These are phyloP conservation scores for Daedalea quercina DNA, from an alignment of 768 basidiomycete genomes.

Conservation along the genomic window DNA sequence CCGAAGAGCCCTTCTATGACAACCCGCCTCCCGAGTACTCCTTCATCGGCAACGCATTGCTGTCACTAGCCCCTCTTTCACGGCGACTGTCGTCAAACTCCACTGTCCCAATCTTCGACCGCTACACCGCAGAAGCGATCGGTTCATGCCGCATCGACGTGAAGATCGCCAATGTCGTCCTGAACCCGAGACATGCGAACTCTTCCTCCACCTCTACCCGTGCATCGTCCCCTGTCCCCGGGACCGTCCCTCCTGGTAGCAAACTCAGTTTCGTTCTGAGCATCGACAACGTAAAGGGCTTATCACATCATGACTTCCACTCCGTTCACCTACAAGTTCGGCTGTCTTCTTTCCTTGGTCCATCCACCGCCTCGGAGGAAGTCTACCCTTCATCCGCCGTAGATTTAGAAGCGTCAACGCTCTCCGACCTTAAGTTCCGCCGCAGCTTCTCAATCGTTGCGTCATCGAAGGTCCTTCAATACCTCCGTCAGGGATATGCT, in stretches of 20 bases:
- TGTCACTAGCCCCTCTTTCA: constrained; percentile 77
- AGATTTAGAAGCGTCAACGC: constrained; percentile 63
- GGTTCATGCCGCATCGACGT: constrained; percentile 88
- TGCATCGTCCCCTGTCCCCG: constrained; percentile 68
- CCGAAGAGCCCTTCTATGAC: constrained; percentile 91
- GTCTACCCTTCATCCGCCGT: constrained; percentile 71
- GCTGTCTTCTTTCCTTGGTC: constrained; percentile 80
- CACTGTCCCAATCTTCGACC: constrained; percentile 86
- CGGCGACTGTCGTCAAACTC: constrained; percentile 68
- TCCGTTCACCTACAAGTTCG: constrained; percentile 83
- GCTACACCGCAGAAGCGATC: constrained; percentile 92
- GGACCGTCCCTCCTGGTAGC: constrained; percentile 61
- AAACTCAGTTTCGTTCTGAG: constrained; percentile 82
- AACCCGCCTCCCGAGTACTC: constrained; percentile 83
- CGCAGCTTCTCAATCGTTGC: constrained; percentile 76
- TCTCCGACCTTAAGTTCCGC: constrained; percentile 80
- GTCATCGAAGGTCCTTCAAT: constrained; percentile 62
- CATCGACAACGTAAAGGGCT: constrained; percentile 82
- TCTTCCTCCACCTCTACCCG: constrained; percentile 64
- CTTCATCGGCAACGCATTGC: constrained; percentile 82
- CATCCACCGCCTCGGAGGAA: constrained; percentile 65
- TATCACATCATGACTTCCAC: constrained; percentile 86
- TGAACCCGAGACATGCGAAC: constrained; percentile 52
- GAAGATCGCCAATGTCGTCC: constrained; percentile 67
- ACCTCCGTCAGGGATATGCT: constrained; percentile 72